These are phyloP conservation scores for Sporothrix protearum DNA, from an alignment of 2,329 filamentous ascomycete genomes.

Conservation along the genomic window DNA sequence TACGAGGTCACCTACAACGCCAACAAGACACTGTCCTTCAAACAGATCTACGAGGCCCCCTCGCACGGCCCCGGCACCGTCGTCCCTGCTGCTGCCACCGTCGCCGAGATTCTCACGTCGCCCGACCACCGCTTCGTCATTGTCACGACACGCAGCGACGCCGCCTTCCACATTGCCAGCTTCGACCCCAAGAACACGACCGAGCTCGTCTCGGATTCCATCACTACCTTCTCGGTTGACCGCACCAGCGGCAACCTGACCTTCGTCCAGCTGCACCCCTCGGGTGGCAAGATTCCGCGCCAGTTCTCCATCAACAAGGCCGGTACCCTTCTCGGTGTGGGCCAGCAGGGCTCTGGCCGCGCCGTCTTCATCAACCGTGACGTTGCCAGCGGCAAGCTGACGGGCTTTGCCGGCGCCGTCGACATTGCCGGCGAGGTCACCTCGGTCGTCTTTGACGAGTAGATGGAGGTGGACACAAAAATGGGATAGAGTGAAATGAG, in stretches of 20 bases:
- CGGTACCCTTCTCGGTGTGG: slow-evolving; percentile 63
- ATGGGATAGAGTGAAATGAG: not conserved
- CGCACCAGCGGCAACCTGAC: slow-evolving; percentile 51
- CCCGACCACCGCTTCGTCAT: slow-evolving; percentile 61
- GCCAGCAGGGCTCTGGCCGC: slow-evolving; percentile 57
- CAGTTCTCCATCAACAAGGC: slow-evolving; percentile 64
- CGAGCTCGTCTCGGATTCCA: slow-evolving; percentile 56
- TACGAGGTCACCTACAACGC: slow-evolving; percentile 54
- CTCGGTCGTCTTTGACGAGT: slow-evolving; percentile 48
- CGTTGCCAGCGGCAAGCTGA: slow-evolving; percentile 55
- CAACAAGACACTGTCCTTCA: slow-evolving; percentile 43
- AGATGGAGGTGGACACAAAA: not conserved
- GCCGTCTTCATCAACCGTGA: slow-evolving; percentile 62
- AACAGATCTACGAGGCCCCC: slow-evolving; percentile 46
- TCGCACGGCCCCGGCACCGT: slow-evolving; percentile 45
- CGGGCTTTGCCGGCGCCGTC: slow-evolving; percentile 43
- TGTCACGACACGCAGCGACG: slow-evolving; percentile 65
- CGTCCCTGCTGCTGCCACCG: slow-evolving; percentile 43
- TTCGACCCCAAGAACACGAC: slow-evolving; percentile 44
- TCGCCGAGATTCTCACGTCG: slow-evolving; percentile 56
- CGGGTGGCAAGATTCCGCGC: slow-evolving; percentile 62
- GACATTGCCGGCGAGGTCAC: slow-evolving; percentile 46
- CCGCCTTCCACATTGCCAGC: slow-evolving; percentile 48
- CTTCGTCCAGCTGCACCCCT: slow-evolving; percentile 56
- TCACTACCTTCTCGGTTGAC: slow-evolving; percentile 61